Percentiles rank a stretch among this genome's conserved stretches.
Evolutionary conservation across 2,329 filamentous ascomycete species (phyloP).

Genomic region (Fusarium solani-melongenae): DNA sequence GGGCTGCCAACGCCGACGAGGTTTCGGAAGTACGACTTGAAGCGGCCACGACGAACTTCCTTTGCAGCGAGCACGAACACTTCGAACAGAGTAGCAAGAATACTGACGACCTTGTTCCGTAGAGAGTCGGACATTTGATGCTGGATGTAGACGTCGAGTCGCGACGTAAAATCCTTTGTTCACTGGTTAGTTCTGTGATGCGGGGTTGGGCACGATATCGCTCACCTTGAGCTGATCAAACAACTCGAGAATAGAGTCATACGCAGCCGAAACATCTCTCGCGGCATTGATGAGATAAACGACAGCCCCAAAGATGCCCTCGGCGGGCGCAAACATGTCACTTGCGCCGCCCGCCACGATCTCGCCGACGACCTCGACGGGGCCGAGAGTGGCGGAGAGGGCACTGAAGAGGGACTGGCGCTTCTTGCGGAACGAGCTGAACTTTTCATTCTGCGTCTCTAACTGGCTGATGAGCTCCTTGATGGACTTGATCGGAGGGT

Average conservation of each 20-base stretch:
- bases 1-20: constrained; percentile 54
- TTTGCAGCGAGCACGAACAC: constrained; percentile 57
- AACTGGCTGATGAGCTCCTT: constrained; percentile 47
- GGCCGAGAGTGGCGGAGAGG: constrained; percentile 46
- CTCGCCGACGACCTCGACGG: constrained; percentile 54
- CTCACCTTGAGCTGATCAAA: constrained; percentile 54
- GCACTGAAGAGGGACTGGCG: constrained; percentile 49
- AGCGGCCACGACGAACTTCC: constrained; percentile 53
- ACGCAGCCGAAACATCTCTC: constrained; percentile 56
- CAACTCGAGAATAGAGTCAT: constrained; percentile 58
- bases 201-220: constrained; percentile 21
- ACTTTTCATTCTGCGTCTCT: constrained; percentile 50
- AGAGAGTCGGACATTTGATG: constrained; percentile 52
- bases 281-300: constrained; percentile 57
- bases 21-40: constrained; percentile 55
- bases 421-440: constrained; percentile 51
- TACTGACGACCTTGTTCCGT: constrained; percentile 53
- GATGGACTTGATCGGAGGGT: constrained; percentile 48
- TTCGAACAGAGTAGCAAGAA: constrained; percentile 57
- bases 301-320: constrained; percentile 56
- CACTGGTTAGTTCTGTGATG: constrained; percentile 1
- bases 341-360: constrained; percentile 50
- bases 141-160: constrained; percentile 55
- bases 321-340: constrained; percentile 54
- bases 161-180: constrained; percentile 53